These are phyloP conservation scores for Ceratocystis papillata DNA, from an alignment of 2,329 filamentous ascomycete genomes.

Conservation along the genomic window DNA sequence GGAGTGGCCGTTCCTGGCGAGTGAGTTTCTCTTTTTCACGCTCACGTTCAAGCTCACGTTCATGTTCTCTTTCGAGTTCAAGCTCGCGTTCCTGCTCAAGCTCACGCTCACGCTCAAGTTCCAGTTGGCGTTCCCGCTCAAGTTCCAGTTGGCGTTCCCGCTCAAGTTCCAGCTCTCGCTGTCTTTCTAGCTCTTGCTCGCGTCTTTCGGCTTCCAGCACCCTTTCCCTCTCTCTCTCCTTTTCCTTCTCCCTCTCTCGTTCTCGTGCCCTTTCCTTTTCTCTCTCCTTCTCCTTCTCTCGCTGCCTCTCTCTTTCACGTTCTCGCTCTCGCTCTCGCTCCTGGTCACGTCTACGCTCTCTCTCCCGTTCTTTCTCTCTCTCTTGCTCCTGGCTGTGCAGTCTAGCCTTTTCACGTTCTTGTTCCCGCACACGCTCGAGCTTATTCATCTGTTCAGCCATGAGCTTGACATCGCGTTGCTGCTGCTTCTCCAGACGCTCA, in stretches of 20 bases:
- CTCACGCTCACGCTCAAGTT: neutral
- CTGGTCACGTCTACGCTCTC: slow-evolving; percentile 28
- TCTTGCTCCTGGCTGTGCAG: slow-evolving; percentile 50
- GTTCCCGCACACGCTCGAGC: slow-evolving; percentile 56
- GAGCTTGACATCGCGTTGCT: slow-evolving; percentile 53
- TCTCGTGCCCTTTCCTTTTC: slow-evolving; percentile 25
- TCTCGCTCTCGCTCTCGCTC: slow-evolving; percentile 14
- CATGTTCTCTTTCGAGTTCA: slow-evolving; percentile 14
- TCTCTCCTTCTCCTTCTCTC: slow-evolving; percentile 18
- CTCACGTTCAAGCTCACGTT: slow-evolving; percentile 16
- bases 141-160: no score
- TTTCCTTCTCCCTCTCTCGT: slow-evolving; percentile 25
- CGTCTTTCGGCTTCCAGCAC: slow-evolving; percentile 24
- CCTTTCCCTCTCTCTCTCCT: slow-evolving; percentile 26
- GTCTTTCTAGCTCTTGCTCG: slow-evolving; percentile 7
- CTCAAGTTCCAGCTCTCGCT: slow-evolving; percentile 12
- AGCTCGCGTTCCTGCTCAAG: neutral
- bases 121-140: no score
- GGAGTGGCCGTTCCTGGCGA: neutral
- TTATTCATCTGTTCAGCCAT: slow-evolving; percentile 51
- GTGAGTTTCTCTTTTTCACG: slow-evolving; percentile 13
- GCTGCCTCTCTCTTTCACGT: neutral
- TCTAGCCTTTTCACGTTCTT: slow-evolving; percentile 58
- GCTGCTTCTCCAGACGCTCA: slow-evolving; percentile 55
- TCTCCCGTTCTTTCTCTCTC: slow-evolving; percentile 44